phyloP scores from a whole-genome alignment of 768 basidiomycete species.

The Psilocybe sp. region DNA sequence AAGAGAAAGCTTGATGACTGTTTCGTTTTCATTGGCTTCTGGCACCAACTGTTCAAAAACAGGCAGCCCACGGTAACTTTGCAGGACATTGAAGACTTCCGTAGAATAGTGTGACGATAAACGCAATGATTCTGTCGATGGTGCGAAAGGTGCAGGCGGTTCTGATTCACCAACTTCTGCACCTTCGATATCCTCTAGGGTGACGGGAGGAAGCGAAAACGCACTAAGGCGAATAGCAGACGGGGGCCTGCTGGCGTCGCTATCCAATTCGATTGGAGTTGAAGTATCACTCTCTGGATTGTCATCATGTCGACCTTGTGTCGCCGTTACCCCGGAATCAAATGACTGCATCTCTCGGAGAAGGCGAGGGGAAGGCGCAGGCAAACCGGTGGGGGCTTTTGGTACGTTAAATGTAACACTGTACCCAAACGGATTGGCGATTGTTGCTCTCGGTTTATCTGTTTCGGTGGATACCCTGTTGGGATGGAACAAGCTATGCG shows the following conservation, averaged over 20 bases:
- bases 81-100: constrained; percentile 77
- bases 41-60: constrained; percentile 63
- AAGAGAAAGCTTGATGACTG: constrained; percentile 72
- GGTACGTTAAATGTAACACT: constrained; percentile 62
- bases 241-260: constrained; percentile 19
- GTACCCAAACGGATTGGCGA: constrained; percentile 60
- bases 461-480: constrained; percentile 22
- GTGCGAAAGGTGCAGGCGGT: constrained; percentile 21
- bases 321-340: constrained; percentile 77
- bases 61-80: constrained; percentile 76
- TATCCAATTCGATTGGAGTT: constrained; percentile 10
- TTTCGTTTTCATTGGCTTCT: constrained; percentile 49
- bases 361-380: constrained; percentile 44
- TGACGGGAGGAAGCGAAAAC: constrained; percentile 6
- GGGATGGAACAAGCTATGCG: constrained; percentile 26
- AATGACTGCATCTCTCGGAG: constrained; percentile 88
- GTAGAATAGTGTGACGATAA: constrained; percentile 65
- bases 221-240: constrained; percentile 28
- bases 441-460: constrained; percentile 25
- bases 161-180: constrained; percentile 4
- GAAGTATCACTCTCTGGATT: constrained; percentile 15
- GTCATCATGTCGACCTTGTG: constrained; percentile 37
- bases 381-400: constrained; percentile 38
- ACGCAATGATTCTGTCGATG: constrained; percentile 41
- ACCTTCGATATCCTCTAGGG: neutral